phyloP scores from a whole-genome alignment of 176 grass and related monocot species.

The Carex littledalei region DNA sequence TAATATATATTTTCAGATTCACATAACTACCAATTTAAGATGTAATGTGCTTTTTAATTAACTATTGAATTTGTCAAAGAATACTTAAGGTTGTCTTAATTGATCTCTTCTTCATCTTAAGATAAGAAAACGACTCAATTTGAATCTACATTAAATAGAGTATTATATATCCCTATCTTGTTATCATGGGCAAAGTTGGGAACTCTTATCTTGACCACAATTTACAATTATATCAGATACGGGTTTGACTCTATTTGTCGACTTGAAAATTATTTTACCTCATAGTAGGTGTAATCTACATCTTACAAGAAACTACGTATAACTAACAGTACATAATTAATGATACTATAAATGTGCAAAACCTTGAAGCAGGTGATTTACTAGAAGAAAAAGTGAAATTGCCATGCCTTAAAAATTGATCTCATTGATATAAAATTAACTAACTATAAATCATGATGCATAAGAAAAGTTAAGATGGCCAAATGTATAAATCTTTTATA shows the following conservation, averaged over 20 bases:
- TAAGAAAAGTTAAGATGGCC: background rate
- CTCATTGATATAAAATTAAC: background rate
- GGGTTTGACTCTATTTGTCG: background rate
- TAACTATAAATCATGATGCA: background rate
- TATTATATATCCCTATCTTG: background rate
- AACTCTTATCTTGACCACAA: conserved; percentile 1
- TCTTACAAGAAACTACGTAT: background rate
- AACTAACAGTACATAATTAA: background rate
- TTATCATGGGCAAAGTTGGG: background rate
- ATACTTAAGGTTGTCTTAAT: background rate
- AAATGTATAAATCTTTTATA: background rate
- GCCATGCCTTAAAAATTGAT: background rate
- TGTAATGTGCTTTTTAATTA: background rate
- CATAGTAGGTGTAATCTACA: background rate
- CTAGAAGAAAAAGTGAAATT: background rate
- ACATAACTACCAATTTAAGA: background rate
- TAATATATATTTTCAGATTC: no score
- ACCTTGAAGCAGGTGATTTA: background rate
- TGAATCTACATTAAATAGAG: background rate
- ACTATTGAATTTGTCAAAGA: conserved; percentile 2
- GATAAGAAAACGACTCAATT: background rate
- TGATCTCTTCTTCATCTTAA: background rate
- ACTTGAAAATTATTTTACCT: background rate
- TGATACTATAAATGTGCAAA: background rate
- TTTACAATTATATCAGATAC: background rate